Percentiles rank a stretch among this genome's conserved stretches.
Evolutionary conservation across 2,329 filamentous ascomycete genomes (phyloP).

Genomic region (Hypoxylon sp.): DNA sequence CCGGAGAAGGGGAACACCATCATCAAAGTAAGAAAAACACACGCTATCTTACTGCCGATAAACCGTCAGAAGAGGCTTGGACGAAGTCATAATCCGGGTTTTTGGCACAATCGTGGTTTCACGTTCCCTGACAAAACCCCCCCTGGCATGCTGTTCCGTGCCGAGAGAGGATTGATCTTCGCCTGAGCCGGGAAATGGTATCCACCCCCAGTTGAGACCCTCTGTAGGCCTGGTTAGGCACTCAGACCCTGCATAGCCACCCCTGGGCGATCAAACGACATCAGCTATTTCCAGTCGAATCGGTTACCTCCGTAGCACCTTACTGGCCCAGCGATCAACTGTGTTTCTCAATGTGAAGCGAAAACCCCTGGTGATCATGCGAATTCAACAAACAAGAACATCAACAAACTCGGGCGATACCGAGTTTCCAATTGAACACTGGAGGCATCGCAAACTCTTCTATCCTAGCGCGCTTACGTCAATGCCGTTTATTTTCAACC

Average conservation of each 20-base stretch:
- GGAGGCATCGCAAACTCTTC: conserved; percentile 6
- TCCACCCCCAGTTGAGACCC: conserved; percentile 15
- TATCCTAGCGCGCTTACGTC: background rate
- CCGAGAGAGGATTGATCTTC: conserved; percentile 42
- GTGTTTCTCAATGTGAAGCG: conserved; percentile 35
- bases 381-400: conserved; percentile 25
- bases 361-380: conserved; percentile 32
- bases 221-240: conserved; percentile 21
- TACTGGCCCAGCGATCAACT: conserved; percentile 13
- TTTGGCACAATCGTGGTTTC: conserved; percentile 48
- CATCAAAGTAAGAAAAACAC: conserved; percentile 30
- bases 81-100: conserved; percentile 46
- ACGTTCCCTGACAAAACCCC: conserved; percentile 48
- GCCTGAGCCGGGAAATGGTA: conserved; percentile 32
- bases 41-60: conserved; percentile 18
- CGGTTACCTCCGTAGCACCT: conserved; percentile 29
- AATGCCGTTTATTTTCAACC: background rate
- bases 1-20: conserved; percentile 27
- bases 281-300: conserved; percentile 38
- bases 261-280: conserved; percentile 47
- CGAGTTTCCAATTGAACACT: conserved; percentile 8
- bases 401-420: conserved; percentile 1
- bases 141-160: conserved; percentile 36
- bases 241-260: conserved; percentile 32
- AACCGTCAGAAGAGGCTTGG: conserved; percentile 29